Conservation (phyloP, 2,329 filamentous ascomycete species). For the Pestalotiopsis sp. region DNA sequence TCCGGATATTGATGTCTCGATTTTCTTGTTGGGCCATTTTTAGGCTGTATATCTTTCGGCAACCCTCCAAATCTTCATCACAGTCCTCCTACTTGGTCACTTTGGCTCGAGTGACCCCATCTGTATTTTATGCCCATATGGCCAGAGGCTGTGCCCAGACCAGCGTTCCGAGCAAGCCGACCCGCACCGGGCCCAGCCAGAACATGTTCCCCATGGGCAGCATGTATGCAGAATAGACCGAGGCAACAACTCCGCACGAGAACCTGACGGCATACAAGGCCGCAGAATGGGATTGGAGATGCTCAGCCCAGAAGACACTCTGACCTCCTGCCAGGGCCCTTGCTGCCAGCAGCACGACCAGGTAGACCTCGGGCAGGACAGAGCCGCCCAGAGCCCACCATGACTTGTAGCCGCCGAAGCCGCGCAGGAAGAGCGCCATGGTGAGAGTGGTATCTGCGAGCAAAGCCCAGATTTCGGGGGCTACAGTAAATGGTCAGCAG, state of each 20-base stretch:
- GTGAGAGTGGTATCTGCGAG: not conserved
- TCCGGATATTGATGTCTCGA: too few relatives aligned
- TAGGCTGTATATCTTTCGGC: too few relatives aligned
- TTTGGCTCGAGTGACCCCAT: not conserved
- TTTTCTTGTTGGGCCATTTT: too few relatives aligned
- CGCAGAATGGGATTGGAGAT: not conserved
- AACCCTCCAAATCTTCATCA: too few relatives aligned
- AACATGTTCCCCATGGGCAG: not conserved
- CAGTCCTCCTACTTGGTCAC: too few relatives aligned
- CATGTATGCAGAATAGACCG: not conserved
- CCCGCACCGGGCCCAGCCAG: not conserved
- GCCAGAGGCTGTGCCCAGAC: not conserved
- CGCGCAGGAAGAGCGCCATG: not conserved
- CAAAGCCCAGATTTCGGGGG: not conserved
- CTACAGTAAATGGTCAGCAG: not conserved
- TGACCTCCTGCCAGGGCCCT: not conserved
- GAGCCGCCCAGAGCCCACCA: not conserved
- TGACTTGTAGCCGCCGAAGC: not conserved
- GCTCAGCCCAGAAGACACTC: not conserved
- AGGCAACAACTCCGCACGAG: not conserved
- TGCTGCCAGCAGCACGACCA: not conserved
- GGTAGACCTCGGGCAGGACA: not conserved
- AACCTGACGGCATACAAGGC: not conserved
- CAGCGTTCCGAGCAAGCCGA: not conserved
- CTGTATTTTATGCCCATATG: not conserved